These are phyloP conservation scores for Solanum boliviense DNA, from an alignment of 257 asterid species.

Conservation along the genomic window DNA sequence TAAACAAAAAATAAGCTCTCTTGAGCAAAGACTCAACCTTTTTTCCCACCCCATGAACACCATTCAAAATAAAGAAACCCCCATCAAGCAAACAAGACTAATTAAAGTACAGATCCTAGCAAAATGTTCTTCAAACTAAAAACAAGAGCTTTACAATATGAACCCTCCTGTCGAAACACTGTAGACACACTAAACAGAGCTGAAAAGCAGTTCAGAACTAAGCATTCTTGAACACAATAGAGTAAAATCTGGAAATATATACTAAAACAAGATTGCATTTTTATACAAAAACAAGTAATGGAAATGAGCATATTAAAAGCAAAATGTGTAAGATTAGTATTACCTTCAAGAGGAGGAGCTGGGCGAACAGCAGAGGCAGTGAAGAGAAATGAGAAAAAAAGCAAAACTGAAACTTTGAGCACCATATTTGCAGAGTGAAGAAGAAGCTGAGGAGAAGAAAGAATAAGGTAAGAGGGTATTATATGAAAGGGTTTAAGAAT, in stretches of 20 bases:
- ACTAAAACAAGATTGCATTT: not conserved
- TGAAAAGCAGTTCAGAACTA: not conserved
- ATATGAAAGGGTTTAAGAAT: not conserved
- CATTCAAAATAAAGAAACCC: not conserved
- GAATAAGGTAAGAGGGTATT: not conserved
- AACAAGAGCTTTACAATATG: not conserved
- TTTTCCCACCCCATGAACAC: not conserved
- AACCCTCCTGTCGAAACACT: not conserved
- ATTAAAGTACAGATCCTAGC: not conserved
- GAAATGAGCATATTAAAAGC: not conserved
- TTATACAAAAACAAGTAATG: not conserved
- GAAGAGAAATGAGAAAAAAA: slow-evolving; percentile 27
- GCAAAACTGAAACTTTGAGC: slow-evolving; percentile 14
- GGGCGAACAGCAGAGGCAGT: slow-evolving; percentile 29
- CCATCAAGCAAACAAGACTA: not conserved
- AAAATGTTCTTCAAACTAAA: not conserved
- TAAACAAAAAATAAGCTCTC: not conserved
- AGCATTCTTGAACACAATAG: not conserved
- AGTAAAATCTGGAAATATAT: not conserved
- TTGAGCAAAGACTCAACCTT: not conserved
- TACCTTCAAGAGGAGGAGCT: slow-evolving; percentile 61
- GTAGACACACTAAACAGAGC: not conserved
- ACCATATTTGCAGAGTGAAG: slow-evolving; percentile 22
- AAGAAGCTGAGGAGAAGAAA: not conserved
- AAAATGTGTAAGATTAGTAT: not conserved